These are phyloP conservation scores for Echeveria elegans DNA, from an alignment of 164 flowering plant species.

Conservation along the genomic window DNA sequence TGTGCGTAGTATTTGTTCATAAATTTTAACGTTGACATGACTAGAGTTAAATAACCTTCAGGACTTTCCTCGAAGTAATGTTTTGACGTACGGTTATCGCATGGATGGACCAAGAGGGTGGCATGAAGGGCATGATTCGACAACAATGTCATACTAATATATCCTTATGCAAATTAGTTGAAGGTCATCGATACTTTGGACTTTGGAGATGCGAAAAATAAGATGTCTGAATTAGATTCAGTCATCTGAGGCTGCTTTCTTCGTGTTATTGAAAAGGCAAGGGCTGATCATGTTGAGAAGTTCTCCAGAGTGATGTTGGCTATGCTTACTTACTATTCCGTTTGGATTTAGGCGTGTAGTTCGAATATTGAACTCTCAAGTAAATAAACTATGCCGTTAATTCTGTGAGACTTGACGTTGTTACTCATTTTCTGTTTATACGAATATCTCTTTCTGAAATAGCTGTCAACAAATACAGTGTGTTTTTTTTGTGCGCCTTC, in stretches of 20 bases:
- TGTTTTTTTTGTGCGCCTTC: too few relatives aligned
- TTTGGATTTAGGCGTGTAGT: too few relatives aligned
- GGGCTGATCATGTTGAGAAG: background rate
- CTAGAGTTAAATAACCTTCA: conserved; percentile 14
- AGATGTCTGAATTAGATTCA: conserved; percentile 43
- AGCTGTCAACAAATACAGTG: background rate
- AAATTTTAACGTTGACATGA: background rate
- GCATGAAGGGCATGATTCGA: conserved; percentile 92
- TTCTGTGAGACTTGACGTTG: background rate
- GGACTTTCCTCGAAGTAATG: conserved; percentile 67
- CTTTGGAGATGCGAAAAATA: conserved; percentile 64
- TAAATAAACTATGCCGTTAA: background rate
- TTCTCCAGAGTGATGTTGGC: background rate
- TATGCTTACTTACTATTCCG: too few relatives aligned
- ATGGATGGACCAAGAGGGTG: conserved; percentile 78
- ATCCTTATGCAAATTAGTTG: conserved; percentile 91
- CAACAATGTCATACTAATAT: conserved; percentile 50
- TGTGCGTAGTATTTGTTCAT: background rate
- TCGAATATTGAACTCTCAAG: background rate
- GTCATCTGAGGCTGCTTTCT: conserved; percentile 73
- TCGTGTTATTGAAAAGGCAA: conserved; percentile 90
- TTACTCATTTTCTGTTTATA: background rate
- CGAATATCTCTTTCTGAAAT: background rate
- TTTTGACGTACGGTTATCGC: conserved; percentile 85
- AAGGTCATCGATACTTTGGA: conserved; percentile 76